These are phyloP conservation scores for Colletotrichum graminicola DNA, from an alignment of 2,329 filamentous ascomycete species.

Conservation along the genomic window DNA sequence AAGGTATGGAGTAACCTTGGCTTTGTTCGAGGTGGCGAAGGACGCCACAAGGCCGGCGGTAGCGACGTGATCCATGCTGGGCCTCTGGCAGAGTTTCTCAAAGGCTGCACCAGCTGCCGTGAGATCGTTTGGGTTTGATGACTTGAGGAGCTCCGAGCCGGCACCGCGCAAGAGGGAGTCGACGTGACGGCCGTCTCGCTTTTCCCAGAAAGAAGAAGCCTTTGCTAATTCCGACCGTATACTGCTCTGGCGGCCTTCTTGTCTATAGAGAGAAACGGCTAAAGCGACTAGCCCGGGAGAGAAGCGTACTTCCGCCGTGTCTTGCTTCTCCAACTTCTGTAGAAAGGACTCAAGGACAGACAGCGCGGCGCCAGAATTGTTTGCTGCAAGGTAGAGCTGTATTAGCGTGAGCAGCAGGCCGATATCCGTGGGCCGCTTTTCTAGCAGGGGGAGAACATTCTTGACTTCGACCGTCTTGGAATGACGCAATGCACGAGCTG, in stretches of 20 bases:
- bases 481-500: slow-evolving; percentile 64
- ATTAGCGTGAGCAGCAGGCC: slow-evolving; percentile 84
- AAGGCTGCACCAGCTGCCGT: slow-evolving; percentile 83
- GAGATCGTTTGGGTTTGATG: slow-evolving; percentile 76
- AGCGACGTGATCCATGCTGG: slow-evolving; percentile 76
- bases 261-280: slow-evolving; percentile 81
- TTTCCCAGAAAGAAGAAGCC: slow-evolving; percentile 85
- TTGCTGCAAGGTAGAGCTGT: slow-evolving; percentile 81
- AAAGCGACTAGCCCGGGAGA: slow-evolving; percentile 88
- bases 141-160: slow-evolving; percentile 84
- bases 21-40: slow-evolving; percentile 72
- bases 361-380: slow-evolving; percentile 80
- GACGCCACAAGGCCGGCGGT: slow-evolving; percentile 89
- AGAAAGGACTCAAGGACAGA: slow-evolving; percentile 82
- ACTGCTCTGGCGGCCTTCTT: slow-evolving; percentile 78
- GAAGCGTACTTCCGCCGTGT: slow-evolving; percentile 78
- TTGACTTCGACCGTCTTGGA: slow-evolving; percentile 76
- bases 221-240: slow-evolving; percentile 81
- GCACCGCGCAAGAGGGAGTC: slow-evolving; percentile 83
- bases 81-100: slow-evolving; percentile 73
- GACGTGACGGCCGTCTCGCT: slow-evolving; percentile 61
- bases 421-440: slow-evolving; percentile 82
- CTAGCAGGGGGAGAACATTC: slow-evolving; percentile 75
- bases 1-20: slow-evolving; percentile 67
- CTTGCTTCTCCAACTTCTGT: slow-evolving; percentile 72